Percentiles rank a stretch among this genome's conserved stretches.
Conservation (phyloP, 257 asterid genomes). For the Solanum chaucha region DNA sequence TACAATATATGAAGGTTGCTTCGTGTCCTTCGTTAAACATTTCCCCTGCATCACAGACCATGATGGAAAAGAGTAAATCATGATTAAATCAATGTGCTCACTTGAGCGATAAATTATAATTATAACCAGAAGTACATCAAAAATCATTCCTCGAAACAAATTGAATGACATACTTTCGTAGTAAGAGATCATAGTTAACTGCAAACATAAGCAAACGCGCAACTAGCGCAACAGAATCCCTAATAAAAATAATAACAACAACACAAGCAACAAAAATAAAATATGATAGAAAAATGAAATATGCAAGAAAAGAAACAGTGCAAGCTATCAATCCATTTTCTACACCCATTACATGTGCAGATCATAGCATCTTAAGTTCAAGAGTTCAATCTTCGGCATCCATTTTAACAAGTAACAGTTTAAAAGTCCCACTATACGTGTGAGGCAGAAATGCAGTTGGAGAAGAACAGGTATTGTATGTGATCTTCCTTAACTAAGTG, state of each 20-base stretch:
- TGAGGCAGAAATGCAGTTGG: neutral
- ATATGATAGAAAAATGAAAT: neutral
- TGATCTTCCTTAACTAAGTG: neutral
- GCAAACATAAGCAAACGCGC: neutral
- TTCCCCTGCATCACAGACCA: conserved; percentile 48
- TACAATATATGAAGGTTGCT: conserved; percentile 52
- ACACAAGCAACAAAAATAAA: neutral
- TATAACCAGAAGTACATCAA: neutral
- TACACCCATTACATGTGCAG: neutral
- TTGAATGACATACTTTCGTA: neutral
- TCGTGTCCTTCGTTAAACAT: conserved; percentile 50
- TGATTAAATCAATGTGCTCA: neutral
- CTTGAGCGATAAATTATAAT: neutral
- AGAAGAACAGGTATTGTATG: neutral
- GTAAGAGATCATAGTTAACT: neutral
- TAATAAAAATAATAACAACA: neutral
- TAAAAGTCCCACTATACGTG: neutral
- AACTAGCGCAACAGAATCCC: neutral
- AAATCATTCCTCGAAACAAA: neutral
- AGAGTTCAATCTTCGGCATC: neutral
- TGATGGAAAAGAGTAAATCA: neutral
- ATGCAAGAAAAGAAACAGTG: neutral
- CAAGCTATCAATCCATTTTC: neutral
- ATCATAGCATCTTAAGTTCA: neutral
- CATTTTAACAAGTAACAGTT: neutral